Base-by-base conservation (phyloP, 2,329 filamentous ascomycete species). In the Clarireedia hainanense region DNA sequence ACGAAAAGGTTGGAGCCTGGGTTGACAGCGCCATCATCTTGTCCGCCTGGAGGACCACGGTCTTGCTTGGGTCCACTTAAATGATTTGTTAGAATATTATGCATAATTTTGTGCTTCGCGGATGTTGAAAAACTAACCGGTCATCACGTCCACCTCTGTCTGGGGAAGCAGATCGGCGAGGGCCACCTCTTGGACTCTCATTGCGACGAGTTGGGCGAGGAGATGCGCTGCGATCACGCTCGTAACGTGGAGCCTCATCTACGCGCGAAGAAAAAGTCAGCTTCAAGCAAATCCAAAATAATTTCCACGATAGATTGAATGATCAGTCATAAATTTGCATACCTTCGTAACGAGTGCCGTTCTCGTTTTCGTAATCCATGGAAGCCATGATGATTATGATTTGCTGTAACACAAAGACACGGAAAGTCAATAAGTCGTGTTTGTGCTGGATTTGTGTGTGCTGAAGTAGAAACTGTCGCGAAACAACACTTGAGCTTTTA, bases 1-100 rank as follows among this genome's bases (percentile, higher is more conserved):
- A 99, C 94, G 73, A 99, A 99, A 58, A 99, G 87, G 77, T 99
- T 99, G 64, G 94, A 96, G 65, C 94, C 94, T 61, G 91, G 88
- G 76, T 99, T 99, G 69, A 88, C 71, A 61, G 91, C 86, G 65
- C 87, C 88, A 67, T 89, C 86, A 65, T 95, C 89, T 60, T 83
- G 72, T 42, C 76, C 75, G 71, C 62, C 60, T 34, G 30, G 30
- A 50, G 65, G 63, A 57, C 74, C 77, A 56, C 76, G 75, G 47
- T 78, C 75, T 54, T 80, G 80, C 68, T 83, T 82, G 56, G 75
- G 72, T 58, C 73, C 73, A 65, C 76, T 67, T 54, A 51, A 26
- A n/a, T 50, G n/a, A 3, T 43, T 55, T 50, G 52, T 55, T 26
- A 50, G 23, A 40, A 39, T 43, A 60, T 49, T 61, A 55, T 37